phyloP scores from a whole-genome alignment of 306 rosid genomes.

The Quercus rubra region DNA sequence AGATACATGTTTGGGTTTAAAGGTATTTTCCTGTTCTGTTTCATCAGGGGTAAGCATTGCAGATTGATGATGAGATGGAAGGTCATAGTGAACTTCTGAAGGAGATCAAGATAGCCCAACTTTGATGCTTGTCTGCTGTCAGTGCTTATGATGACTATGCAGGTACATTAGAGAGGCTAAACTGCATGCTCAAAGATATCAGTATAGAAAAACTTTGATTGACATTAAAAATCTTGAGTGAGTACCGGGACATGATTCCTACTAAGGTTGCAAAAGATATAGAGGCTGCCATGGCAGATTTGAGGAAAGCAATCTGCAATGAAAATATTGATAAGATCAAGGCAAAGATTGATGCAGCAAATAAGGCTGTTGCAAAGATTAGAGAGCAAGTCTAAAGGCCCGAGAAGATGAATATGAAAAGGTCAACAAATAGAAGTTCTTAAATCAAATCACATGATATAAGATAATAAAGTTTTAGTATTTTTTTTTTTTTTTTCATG shows the following conservation, averaged over 20 bases:
- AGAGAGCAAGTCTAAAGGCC: background rate
- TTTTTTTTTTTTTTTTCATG: too few relatives aligned
- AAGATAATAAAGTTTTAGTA: too few relatives aligned
- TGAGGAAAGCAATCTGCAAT: background rate
- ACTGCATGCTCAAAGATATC: background rate
- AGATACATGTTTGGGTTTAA: constrained; percentile 43
- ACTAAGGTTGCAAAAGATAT: background rate
- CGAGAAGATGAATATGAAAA: too few relatives aligned
- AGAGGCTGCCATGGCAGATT: background rate
- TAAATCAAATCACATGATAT: too few relatives aligned
- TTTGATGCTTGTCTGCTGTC: too few relatives aligned
- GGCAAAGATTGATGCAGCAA: background rate
- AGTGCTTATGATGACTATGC: too few relatives aligned
- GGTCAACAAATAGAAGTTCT: too few relatives aligned
- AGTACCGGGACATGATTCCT: background rate
- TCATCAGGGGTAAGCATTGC: constrained; percentile 68
- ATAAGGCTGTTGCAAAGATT: background rate
- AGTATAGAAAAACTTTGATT: background rate
- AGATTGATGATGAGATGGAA: constrained; percentile 98
- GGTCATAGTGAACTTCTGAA: constrained; percentile 68
- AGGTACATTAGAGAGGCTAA: background rate
- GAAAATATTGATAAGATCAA: background rate
- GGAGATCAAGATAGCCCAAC: constrained; percentile 91
- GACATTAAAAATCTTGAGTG: background rate
- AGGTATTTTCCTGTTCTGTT: constrained; percentile 31